phyloP scores from a whole-genome alignment of 768 basidiomycete genomes.

The Cystofilobasidium macerans region DNA sequence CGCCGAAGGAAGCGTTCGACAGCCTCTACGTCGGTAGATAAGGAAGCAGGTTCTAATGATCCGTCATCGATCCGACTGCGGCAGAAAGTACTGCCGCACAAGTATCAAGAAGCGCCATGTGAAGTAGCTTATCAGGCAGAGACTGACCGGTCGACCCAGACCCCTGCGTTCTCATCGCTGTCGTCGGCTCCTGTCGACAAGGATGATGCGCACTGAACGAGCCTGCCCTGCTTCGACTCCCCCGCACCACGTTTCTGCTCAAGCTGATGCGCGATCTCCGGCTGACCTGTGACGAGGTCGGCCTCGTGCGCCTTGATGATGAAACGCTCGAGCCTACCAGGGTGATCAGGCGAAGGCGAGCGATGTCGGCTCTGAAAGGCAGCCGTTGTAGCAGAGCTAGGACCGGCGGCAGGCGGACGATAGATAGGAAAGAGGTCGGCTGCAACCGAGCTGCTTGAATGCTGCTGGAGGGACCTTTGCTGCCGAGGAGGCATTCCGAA shows the following conservation, averaged over 20 bases:
- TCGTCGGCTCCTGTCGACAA: conserved; percentile 30
- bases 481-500: too few species aligned
- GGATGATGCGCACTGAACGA: conserved; percentile 40
- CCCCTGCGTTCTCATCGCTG: conserved; percentile 31
- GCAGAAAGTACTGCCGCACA: conserved; percentile 29
- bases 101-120: neutral
- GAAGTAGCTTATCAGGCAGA: neutral
- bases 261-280: conserved; percentile 13
- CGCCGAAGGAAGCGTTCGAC: too few species aligned
- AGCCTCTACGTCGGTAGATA: too few species aligned
- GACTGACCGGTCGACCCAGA: conserved; percentile 74
- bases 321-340: conserved; percentile 15
- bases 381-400: neutral
- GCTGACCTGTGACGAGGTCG: conserved; percentile 48
- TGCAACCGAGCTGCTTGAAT: too few species aligned
- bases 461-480: too few species aligned
- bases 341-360: neutral
- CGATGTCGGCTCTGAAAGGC: neutral
- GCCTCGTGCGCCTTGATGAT: conserved; percentile 64
- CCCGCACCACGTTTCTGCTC: conserved; percentile 7
- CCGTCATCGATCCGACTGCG: conserved; percentile 7
- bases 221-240: conserved; percentile 20
- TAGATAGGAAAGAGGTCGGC: neutral
- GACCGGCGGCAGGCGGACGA: neutral
- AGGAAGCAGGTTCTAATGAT: too few species aligned